Conservation (phyloP, 1,284 basidiomycete genomes). For the Erythrobasidium hasegawianum region DNA sequence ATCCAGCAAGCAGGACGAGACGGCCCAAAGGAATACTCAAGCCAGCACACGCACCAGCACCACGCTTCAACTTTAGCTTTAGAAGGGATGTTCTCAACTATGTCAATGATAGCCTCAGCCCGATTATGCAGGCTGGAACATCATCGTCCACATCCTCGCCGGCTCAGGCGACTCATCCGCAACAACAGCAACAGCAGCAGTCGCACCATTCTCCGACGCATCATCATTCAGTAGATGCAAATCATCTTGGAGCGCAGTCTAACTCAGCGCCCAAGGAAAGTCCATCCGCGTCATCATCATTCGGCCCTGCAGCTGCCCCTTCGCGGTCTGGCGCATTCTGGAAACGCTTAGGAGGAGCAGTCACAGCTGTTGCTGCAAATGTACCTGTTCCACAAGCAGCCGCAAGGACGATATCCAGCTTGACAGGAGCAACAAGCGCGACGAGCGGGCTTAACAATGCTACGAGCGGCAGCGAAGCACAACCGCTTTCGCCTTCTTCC, state of each 20-base stretch:
- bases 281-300: neutral
- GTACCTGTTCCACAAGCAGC: slow-evolving; percentile 33
- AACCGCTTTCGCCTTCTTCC: neutral
- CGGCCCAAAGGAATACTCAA: slow-evolving; percentile 26
- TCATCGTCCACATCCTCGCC: neutral
- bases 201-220: neutral
- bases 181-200: neutral
- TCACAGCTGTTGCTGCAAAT: slow-evolving; percentile 24
- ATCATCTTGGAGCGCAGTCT: neutral
- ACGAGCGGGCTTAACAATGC: neutral
- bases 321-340: slow-evolving; percentile 6
- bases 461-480: neutral
- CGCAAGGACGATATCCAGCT: slow-evolving; percentile 5
- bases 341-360: slow-evolving; percentile 26
- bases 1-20: no score
- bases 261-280: no score
- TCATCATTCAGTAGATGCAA: neutral
- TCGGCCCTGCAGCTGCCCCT: neutral
- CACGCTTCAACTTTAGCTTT: slow-evolving; percentile 26
- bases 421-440: neutral
- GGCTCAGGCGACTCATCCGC: neutral
- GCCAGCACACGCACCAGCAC: slow-evolving; percentile 10
- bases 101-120: slow-evolving; percentile 6
- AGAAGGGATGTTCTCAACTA: slow-evolving; percentile 27
- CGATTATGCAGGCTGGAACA: slow-evolving; percentile 7